Base-by-base conservation (phyloP, 1,284 basidiomycete genomes). In the Tranzscheliella williamsii region DNA sequence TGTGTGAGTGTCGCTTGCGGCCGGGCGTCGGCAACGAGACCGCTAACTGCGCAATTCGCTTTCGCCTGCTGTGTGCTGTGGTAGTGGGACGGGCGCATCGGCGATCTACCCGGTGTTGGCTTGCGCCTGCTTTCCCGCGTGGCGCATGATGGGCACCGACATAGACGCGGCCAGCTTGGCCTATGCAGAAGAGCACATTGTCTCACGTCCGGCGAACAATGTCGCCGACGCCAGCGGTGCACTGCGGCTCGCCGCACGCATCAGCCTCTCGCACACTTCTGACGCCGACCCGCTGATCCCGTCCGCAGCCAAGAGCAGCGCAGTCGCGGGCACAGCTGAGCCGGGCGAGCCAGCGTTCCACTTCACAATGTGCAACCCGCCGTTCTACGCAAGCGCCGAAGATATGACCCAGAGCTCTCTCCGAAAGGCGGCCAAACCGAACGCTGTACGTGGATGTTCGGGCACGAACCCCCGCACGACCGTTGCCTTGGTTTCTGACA, bases 361-460 rank as follows among this genome's bases (percentile, higher is more conserved):
- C 16, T 57, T 93, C 64, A 85, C 85, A 0, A 90, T 97, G 85
- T 96, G 92, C 79, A 97, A 97, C 73, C 94, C 94, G 0, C 93
- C 93, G 0, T 97, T 97, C 79, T 97, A 94, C 73, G 75, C 80
- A 12, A 88, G 85, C 41, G 67, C 75, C 1, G 83, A 85, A 18
- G 92, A 97, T 47, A 83, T 92, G 61, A 18, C 41, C 4, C 30
- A 39, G 0, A 31, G 38, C 33, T 51, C 58, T 1, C n/a, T 7
- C 11, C 20, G 44, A 20, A 72, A 72, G 31, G 30, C 18, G 17
- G 15, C n/a, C 12, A 29, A 37, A n/a, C 45, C 64, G 0, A 62
- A 41, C 20, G 56, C 67, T 6, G 56, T 61, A 42, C 40, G 60
- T 52, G 16, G 1, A 5, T n/a, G n/a, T n/a, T n/a, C n/a, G n/a